Evolutionary conservation across 2,329 filamentous ascomycete genomes (phyloP).

Genomic region (Cadophora sp.): DNA sequence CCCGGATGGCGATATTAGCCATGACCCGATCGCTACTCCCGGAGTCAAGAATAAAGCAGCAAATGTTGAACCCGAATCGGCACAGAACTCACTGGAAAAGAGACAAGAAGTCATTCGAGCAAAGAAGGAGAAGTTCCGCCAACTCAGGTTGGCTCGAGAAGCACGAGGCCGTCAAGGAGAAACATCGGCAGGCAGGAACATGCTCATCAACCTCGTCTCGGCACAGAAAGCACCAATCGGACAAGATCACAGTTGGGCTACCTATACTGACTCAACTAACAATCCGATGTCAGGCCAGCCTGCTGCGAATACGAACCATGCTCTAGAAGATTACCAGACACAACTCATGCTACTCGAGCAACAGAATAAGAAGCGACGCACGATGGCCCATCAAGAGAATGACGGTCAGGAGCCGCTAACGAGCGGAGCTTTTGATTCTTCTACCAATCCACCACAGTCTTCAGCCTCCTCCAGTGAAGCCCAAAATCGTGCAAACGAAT

Average conservation of each 20-base stretch:
- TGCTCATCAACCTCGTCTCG: neutral
- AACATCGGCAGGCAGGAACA: neutral
- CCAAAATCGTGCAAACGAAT: neutral
- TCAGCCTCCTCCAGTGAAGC: neutral
- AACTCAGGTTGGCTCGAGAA: neutral
- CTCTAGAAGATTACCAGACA: constrained; percentile 5
- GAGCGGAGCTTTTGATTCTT: too few species aligned
- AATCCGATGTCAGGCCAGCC: neutral
- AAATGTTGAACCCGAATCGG: neutral
- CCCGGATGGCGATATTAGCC: neutral
- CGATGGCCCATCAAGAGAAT: neutral
- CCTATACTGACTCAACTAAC: neutral
- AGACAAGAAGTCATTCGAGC: neutral
- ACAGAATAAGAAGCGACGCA: constrained; percentile 1
- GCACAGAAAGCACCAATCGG: neutral
- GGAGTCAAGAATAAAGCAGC: neutral
- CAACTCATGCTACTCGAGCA: constrained; percentile 15
- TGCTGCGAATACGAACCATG: neutral
- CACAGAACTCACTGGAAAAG: neutral
- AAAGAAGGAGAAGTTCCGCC: neutral
- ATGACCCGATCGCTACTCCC: neutral
- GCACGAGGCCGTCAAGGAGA: neutral
- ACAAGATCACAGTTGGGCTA: neutral
- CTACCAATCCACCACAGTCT: neutral
- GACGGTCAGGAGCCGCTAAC: neutral